These are phyloP conservation scores for Paulownia fortunei DNA, from an alignment of 257 asterid species.

Conservation along the genomic window DNA sequence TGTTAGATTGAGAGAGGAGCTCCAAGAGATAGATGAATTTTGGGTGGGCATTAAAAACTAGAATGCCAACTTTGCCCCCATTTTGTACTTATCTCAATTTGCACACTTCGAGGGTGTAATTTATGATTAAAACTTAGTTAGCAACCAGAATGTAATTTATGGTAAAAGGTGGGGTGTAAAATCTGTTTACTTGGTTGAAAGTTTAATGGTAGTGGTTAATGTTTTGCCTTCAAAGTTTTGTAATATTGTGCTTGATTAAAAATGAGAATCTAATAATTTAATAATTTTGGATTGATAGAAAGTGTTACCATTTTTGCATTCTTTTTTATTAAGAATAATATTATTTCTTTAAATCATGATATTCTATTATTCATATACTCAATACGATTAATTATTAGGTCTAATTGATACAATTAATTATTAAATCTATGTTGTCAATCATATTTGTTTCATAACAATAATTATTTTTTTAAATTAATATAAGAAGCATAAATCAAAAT, in stretches of 20 bases:
- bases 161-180: background rate
- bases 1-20: background rate
- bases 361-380: too few species aligned
- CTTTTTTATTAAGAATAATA: too few species aligned
- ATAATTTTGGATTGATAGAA: too few species aligned
- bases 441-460: too few species aligned
- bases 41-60: background rate
- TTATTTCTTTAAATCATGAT: too few species aligned
- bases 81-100: background rate
- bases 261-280: too few species aligned
- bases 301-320: too few species aligned
- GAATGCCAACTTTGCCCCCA: constrained; percentile 17
- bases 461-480: too few species aligned
- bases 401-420: too few species aligned
- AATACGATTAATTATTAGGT: too few species aligned
- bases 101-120: background rate
- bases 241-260: background rate
- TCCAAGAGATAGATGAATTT: background rate
- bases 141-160: background rate
- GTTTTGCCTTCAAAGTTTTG: background rate
- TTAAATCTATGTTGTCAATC: too few species aligned
- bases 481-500: too few species aligned
- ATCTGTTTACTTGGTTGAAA: background rate
- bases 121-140: background rate
- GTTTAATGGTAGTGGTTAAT: background rate